A percentile compares a stretch with the other conserved stretches of the same genome.
phyloP scores from a whole-genome alignment of 176 grass and related monocot genomes.

The Ensete glaucum region DNA sequence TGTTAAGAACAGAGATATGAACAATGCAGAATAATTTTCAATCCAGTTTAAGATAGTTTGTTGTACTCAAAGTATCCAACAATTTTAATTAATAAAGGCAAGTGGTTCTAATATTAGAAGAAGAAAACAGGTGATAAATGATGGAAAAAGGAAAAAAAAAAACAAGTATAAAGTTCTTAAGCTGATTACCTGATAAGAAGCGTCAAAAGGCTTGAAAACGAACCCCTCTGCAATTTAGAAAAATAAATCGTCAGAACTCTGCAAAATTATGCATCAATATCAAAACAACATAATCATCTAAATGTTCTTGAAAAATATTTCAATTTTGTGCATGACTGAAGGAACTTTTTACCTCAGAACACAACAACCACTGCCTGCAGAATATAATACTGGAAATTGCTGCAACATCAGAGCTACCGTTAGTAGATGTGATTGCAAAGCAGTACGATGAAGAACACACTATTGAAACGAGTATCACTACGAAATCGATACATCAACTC shows the following conservation, averaged over 20 bases:
- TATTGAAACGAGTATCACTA: neutral
- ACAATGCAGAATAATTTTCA: too few species aligned
- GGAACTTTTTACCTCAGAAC: conserved; percentile 29
- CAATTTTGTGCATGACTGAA: conserved; percentile 1
- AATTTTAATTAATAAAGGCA: neutral
- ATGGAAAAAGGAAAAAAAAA: neutral
- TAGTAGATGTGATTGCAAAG: neutral
- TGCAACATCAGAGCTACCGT: conserved; percentile 30
- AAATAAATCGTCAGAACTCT: neutral
- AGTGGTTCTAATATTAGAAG: conserved; percentile 8
- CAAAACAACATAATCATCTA: neutral
- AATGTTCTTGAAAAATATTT: conserved; percentile 6
- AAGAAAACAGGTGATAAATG: neutral
- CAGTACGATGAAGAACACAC: neutral
- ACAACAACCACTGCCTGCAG: conserved; percentile 32
- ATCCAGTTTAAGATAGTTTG: too few species aligned
- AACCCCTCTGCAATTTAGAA: conserved; percentile 27
- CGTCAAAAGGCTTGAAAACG: conserved; percentile 39
- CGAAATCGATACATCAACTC: neutral
- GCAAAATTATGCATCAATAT: neutral
- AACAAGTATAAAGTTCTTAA: conserved; percentile 9
- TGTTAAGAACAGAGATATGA: too few species aligned
- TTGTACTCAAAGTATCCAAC: too few species aligned
- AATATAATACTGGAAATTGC: conserved; percentile 50
- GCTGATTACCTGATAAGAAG: conserved; percentile 47